phyloP scores from a whole-genome alignment of 768 basidiomycete genomes.

The Lentinula raphanica region DNA sequence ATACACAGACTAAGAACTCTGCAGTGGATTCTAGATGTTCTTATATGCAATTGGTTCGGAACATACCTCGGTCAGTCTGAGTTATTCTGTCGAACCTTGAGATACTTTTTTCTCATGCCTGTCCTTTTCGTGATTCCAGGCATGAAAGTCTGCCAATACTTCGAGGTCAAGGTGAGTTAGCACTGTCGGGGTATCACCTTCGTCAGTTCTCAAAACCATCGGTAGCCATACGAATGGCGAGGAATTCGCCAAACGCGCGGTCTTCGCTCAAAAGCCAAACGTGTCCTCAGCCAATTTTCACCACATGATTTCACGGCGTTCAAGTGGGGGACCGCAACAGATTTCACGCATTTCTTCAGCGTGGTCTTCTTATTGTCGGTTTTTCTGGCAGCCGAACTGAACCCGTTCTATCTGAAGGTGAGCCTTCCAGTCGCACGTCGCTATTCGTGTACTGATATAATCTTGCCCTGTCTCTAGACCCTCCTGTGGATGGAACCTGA shows the following conservation, averaged over 20 bases:
- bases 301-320: constrained; percentile 87
- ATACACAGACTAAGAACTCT: no score
- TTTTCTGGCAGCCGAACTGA: constrained; percentile 81
- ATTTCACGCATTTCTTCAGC: constrained; percentile 67
- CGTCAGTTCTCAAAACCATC: constrained; percentile 8
- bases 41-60: constrained; percentile 85
- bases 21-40: constrained; percentile 86
- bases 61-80: constrained; percentile 76
- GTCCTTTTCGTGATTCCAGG: constrained; percentile 35
- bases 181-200: not conserved
- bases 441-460: no score
- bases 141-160: constrained; percentile 83
- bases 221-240: constrained; percentile 79
- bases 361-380: constrained; percentile 73
- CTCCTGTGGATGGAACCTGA: constrained; percentile 87
- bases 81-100: constrained; percentile 11
- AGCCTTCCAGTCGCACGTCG: constrained; percentile 11
- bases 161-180: constrained; percentile 73
- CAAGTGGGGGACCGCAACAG: constrained; percentile 78
- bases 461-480: constrained; percentile 30
- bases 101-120: constrained; percentile 7
- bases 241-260: constrained; percentile 76
- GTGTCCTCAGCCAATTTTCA: constrained; percentile 79
- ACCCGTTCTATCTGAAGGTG: constrained; percentile 86
- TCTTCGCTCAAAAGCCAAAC: constrained; percentile 70